These are phyloP conservation scores for Talaromyces adpressus DNA, from an alignment of 495 filamentous ascomycete genomes.

Conservation along the genomic window DNA sequence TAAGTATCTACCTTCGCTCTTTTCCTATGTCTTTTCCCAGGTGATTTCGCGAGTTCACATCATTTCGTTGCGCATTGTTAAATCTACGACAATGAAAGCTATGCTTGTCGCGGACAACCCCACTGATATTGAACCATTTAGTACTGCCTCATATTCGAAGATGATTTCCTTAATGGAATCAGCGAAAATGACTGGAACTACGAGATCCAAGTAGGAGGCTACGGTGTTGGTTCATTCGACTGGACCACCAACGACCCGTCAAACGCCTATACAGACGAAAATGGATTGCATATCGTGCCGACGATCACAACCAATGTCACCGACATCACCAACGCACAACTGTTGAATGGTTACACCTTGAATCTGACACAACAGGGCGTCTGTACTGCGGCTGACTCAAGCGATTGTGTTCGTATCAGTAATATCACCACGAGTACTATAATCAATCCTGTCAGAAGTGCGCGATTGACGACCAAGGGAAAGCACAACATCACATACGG, in stretches of 20 bases:
- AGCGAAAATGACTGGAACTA: slow-evolving; percentile 62
- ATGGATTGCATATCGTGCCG: slow-evolving; percentile 39
- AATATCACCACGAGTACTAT: slow-evolving; percentile 65
- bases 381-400: slow-evolving; percentile 50
- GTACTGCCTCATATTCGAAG: slow-evolving; percentile 64
- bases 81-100: background rate
- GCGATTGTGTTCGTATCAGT: slow-evolving; percentile 54
- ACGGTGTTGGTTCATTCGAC: slow-evolving; percentile 72
- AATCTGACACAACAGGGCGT: slow-evolving; percentile 54
- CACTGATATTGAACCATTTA: background rate
- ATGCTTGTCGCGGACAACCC: background rate
- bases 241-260: slow-evolving; percentile 50
- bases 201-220: slow-evolving; percentile 68
- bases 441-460: slow-evolving; percentile 70
- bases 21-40: background rate
- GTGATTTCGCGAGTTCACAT: background rate
- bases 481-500: slow-evolving; percentile 69
- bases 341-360: slow-evolving; percentile 51
- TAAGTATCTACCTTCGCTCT: background rate
- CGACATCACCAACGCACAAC: slow-evolving; percentile 23
- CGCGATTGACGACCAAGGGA: slow-evolving; percentile 61
- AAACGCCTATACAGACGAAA: slow-evolving; percentile 31
- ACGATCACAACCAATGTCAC: slow-evolving; percentile 33
- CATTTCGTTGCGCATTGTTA: background rate
- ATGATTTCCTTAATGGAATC: slow-evolving; percentile 57